Evolutionary conservation across 176 grass and related monocot species (phyloP), one percentile per base, ranked within the genome.

Genomic region (Poa pratensis): DNA sequence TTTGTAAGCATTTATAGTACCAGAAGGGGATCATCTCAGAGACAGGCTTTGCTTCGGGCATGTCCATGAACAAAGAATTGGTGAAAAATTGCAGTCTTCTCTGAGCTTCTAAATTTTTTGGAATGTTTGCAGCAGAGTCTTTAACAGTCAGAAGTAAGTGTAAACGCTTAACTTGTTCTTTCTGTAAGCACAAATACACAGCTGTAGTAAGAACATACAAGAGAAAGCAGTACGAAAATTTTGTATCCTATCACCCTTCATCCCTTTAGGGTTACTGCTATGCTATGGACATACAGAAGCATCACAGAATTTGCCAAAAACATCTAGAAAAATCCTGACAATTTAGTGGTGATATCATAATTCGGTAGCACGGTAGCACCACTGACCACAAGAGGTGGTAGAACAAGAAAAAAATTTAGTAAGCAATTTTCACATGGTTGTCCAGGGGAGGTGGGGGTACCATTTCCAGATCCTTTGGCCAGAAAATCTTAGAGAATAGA

Each of bases 1-100:
- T 83, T 26, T 7, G 30, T 75, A 82, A 72, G 40, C 23, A 70
- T 85, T 69, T 84, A 78, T 48, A 45, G 75, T 88, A 98, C 96
- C 96, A 87, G 78, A 98, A 98, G 22, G 96, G 96, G 26, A 98
- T 91, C 96, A 98, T 98, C 77, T 98, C 87, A 62, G 96, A 90
- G 28, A 98, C 96, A 70, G 91, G 89, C 78, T 84, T 95, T 72
- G 96, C 91, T 86, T 26, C 60, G 32, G 96, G 96, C 89, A 98
- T 94, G 42, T 88, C 87, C 96, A 98, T 98, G 86, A 98, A 98
- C 69, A 98, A 78, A 45, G 96, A 98, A 61, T 98, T 98, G 7
- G 93, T 65, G 70, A 98, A 98, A 86, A 95, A 98, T 70, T 98
- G 83, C 79, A 98, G 80, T 80, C 96, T 93, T 83, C 96, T 95